A percentile compares a stretch with the other conserved stretches of the same genome.
Conservation (phyloP, 2,329 filamentous ascomycete species). For the Aspergillus quadricinctus region DNA sequence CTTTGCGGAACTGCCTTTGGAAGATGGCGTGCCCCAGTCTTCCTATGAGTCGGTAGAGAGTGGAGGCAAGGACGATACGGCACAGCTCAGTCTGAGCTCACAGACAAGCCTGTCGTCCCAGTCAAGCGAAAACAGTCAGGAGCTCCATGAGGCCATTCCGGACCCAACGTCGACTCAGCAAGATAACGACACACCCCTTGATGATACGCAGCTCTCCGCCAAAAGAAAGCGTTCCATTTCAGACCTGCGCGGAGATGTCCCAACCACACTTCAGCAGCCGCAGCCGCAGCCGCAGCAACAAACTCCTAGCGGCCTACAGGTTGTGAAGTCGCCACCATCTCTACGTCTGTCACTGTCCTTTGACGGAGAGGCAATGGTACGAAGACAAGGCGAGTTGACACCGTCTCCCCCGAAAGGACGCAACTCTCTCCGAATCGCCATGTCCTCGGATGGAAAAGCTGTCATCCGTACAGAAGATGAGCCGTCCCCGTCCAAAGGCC, state of each 20-base stretch:
- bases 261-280: slow-evolving; percentile 1
- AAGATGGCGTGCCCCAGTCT: slow-evolving; percentile 7
- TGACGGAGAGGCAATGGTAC: slow-evolving; percentile 37
- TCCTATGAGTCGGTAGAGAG: slow-evolving; percentile 15
- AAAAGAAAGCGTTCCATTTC: slow-evolving; percentile 35
- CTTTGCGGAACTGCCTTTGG: slow-evolving; percentile 17
- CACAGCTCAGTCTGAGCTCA: slow-evolving; percentile 22
- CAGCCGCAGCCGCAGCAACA: slow-evolving; percentile 1
- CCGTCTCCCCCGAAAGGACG: slow-evolving; percentile 39
- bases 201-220: slow-evolving; percentile 19
- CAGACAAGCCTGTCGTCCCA: slow-evolving; percentile 30
- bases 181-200: slow-evolving; percentile 8
- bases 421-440: slow-evolving; percentile 66
- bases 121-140: slow-evolving; percentile 20
- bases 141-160: slow-evolving; percentile 16
- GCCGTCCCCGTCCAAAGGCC: slow-evolving; percentile 60
- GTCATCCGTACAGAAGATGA: slow-evolving; percentile 69
- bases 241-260: slow-evolving; percentile 19
- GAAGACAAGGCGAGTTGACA: slow-evolving; percentile 36
- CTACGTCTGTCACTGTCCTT: slow-evolving; percentile 40
- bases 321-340: slow-evolving; percentile 32
- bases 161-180: slow-evolving; percentile 11
- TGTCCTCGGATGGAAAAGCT: slow-evolving; percentile 87
- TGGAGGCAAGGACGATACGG: slow-evolving; percentile 26
- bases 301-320: slow-evolving; percentile 15